Base-by-base conservation (phyloP, 2,329 filamentous ascomycete species). In the Leptodontidium sp. region DNA sequence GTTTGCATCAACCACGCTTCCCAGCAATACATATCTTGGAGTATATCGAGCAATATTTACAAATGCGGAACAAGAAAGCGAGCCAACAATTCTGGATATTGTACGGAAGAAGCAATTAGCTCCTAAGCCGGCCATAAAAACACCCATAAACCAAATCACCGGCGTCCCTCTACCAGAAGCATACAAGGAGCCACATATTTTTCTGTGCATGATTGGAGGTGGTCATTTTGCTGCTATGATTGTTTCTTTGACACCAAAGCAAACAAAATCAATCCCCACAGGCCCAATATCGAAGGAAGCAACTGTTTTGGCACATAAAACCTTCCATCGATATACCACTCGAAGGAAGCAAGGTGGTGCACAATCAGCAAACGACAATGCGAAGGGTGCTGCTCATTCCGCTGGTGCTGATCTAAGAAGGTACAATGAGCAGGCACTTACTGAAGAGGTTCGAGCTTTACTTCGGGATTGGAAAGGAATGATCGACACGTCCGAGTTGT, bases 201-300 rank as follows among this genome's bases (percentile, higher is more conserved):
- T 99, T 78, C 87, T 99, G 59, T 98, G 94, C 81, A 99, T 99
- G 96, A 97, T 99, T 62, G 96, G 96, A 29, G 96, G 96, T 69
- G 96, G 96, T 0, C 96, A 99, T 79, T 99, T 99, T 78, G 96
- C 96, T 0, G 96, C 93, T 62, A 98, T 98, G 94, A 85, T 98
- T 12, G 92, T 99, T 12, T 94, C 94, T 0, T 85, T 98, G 4
- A 89, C 93, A 0, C 94, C 96, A 0, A 92, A 94, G 71, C 84
- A 91, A 64, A 87, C 88, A 47, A 95, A 93, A 78, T 88, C 88
- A 64, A 84, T 85, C 2, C 83, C 87, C 14, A 82, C 86, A 17
- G 91, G 92, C 0, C 85, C 91, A 1, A 87, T 97, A 77, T 94
- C 97, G 73, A 87, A 93, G 64, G 92, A 97, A 76, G 93, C 95